A percentile compares a stretch with the other conserved stretches of the same genome.
Evolutionary conservation across 768 basidiomycete species (phyloP).

Genomic region (Sutorius australiensis): DNA sequence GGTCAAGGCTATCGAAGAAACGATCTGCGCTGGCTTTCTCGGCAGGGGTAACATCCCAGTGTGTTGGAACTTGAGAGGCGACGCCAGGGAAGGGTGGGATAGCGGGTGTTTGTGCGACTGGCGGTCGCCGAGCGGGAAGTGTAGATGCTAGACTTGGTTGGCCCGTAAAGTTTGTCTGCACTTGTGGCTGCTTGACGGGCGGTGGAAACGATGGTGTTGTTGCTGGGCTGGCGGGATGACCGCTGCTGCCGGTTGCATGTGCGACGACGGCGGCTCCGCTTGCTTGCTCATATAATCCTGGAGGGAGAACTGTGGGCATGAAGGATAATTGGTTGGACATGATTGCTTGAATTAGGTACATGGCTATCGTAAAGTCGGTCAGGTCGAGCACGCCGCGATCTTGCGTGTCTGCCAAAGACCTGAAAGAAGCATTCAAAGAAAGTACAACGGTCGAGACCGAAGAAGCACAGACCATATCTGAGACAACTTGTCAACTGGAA

Average conservation of each 20-base stretch:
- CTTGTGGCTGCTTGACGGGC: constrained; percentile 60
- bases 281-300: constrained; percentile 83
- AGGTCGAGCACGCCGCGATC: constrained; percentile 84
- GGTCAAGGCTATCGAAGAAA: constrained; percentile 82
- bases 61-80: constrained; percentile 25
- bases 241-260: constrained; percentile 59
- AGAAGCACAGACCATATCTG: constrained; percentile 76
- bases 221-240: constrained; percentile 59
- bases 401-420: constrained; percentile 95
- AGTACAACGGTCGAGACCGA: not conserved
- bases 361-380: constrained; percentile 90
- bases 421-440: constrained; percentile 28
- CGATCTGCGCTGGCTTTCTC: constrained; percentile 78
- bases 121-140: constrained; percentile 22
- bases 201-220: constrained; percentile 37
- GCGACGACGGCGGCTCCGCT: constrained; percentile 39
- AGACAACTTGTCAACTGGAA: constrained; percentile 80
- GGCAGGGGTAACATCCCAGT: constrained; percentile 80
- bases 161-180: constrained; percentile 51
- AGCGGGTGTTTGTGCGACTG: constrained; percentile 17
- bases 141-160: constrained; percentile 25
- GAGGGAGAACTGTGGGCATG: constrained; percentile 73
- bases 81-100: constrained; percentile 30
- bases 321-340: constrained; percentile 76
- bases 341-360: constrained; percentile 92